Percentiles rank a stretch among this genome's conserved stretches.
phyloP scores from a whole-genome alignment of 495 filamentous ascomycete genomes.

The Neurospora sublineolata region DNA sequence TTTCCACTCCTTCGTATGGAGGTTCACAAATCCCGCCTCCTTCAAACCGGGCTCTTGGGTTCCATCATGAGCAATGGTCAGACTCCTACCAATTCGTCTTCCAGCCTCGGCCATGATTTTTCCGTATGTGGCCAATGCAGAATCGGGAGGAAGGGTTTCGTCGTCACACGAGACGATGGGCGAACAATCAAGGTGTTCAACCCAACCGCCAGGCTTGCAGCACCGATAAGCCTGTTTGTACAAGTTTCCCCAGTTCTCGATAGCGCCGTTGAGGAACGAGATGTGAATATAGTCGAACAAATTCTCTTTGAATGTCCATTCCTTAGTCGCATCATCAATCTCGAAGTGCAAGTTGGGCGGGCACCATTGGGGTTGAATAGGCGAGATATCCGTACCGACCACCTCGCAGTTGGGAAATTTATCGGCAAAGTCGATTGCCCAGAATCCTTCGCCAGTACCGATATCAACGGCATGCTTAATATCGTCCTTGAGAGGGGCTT shows the following conservation, averaged over 20 bases:
- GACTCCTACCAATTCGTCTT: neutral
- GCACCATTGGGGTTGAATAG: conserved; percentile 12
- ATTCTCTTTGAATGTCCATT: conserved; percentile 40
- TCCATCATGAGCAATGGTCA: neutral
- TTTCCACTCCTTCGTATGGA: neutral
- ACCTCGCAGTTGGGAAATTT: conserved; percentile 38
- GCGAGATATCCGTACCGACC: conserved; percentile 46
- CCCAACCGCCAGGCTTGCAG: conserved; percentile 32
- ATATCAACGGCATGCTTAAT: neutral
- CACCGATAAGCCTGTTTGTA: conserved; percentile 21
- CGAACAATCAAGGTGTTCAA: conserved; percentile 20
- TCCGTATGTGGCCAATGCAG: neutral
- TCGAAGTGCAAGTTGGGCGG: conserved; percentile 31
- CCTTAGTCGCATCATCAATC: conserved; percentile 41
- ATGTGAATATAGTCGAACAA: conserved; percentile 57
- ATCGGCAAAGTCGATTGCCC: conserved; percentile 41
- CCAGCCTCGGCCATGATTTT: neutral
- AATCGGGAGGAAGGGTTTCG: neutral
- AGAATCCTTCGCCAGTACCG: neutral
- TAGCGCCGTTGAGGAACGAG: conserved; percentile 40
- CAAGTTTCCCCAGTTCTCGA: conserved; percentile 43
- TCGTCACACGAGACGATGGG: conserved; percentile 20
- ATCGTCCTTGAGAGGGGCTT: neutral
- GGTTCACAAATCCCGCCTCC: neutral
- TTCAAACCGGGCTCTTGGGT: neutral